Evolutionary conservation across 208 protist genomes (phyloP), one percentile per base, ranked within the genome.

Genomic region (Trypanosoma congolense): DNA sequence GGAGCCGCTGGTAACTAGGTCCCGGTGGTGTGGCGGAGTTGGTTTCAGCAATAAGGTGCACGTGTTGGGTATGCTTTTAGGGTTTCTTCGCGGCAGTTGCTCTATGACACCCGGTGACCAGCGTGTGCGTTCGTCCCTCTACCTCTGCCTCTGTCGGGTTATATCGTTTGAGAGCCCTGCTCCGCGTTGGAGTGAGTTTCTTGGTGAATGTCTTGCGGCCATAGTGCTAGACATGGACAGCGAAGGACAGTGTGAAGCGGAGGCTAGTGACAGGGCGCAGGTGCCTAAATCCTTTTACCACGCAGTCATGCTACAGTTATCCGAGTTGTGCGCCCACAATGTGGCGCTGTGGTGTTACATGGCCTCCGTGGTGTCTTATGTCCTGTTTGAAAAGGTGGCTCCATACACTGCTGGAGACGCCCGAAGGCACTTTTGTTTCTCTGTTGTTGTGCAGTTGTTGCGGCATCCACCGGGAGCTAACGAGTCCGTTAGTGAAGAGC

Each of bases 1-100:
- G 2, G 68, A 83, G 40, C 64, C 76, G 1, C 69, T 88, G 18
- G 35, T 75, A 10, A 80, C 60, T 2, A 21, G 54, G 29, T 38
- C 38, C 4, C 55, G 54, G 10, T 89, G 81, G 77, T 36, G 29
- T 0, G 70, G 66, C 9, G 71, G 75, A 0, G 45, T 31, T 21
- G 54, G 66, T 16, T 84, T 89, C 41, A 81, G 66, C 40, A 71
- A 84, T 40, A 77, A 70, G 64, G 35, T 38, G 16, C 10, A 29
- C 26, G 30, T 66, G 25, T 49, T 68, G 47, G 14, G 41, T 49
- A 19, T 50, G 49, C 21, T 82, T 5, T 51, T 75, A 19, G 29
- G 41, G 9, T 57, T 50, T 25, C 38, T 65, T 24, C 44, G 36
- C n/a, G 6, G 33, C 44, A 8, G 43, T 14, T 35, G 28, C 18